Base-by-base conservation (phyloP, 148 eudicot genomes). In the Rhododendron ovatum region DNA sequence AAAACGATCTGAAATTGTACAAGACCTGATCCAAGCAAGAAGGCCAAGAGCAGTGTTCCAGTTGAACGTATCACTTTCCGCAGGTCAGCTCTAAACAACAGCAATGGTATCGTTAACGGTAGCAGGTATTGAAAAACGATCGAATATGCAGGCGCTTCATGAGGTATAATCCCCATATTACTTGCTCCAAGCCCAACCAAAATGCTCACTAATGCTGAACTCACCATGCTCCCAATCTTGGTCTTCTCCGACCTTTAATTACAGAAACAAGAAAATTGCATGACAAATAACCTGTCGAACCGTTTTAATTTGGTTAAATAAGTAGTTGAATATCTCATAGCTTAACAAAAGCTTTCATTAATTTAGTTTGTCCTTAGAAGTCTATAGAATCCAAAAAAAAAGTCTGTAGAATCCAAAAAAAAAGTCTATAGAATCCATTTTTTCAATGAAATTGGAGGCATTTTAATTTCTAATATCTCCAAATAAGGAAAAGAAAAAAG, bases 201-300 rank as follows among this genome's bases (percentile, higher is more conserved):
- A 24, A 92, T 92, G 89, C 98, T 95, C 55, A 95, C 98, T 76
- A 96, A 75, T 81, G 99, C 92, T 84, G 95, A 98, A 93, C 98
- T 96, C 81, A 96, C 83, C 87, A 93, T 93, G 76, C 93, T 92
- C 86, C 99, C 99, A 83, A 95, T 89, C 93, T 94, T 93, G 59
- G 96, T 96, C 90, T 91, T 95, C 92, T 96, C 99, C 20, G 98
- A 95, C 99, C 99, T 96, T 88, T 35, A 74, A 83, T 82, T 87
- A 74, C 78, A 88, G 17, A 24, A 88, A 85, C 65, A 87, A 67
- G 74, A 26, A 67, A 67, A 67, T 9, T 67, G 69, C 26, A 61
- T 9, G 10, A 22, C 69, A 61, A 24, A 61, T 22, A 61, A 61
- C 11, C 11, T 1, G 28, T 61, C 11, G 0, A 61, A 61, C 26